A percentile compares a stretch with the other conserved stretches of the same genome.
Evolutionary conservation across 2,329 filamentous ascomycete genomes (phyloP).

Genomic region (Sporothrix inflata): DNA sequence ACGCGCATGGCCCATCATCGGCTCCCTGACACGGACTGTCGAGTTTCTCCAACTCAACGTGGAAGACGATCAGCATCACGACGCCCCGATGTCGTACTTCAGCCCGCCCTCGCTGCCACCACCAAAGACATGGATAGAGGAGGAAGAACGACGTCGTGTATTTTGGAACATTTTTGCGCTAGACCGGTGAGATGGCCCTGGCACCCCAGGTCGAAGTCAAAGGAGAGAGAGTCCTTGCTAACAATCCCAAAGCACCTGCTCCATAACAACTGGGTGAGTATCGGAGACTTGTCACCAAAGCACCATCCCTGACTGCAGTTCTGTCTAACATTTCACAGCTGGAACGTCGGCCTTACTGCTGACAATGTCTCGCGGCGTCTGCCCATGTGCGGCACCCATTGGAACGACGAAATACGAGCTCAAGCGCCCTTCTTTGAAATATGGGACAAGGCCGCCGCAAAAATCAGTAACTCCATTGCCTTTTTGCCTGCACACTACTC

Average conservation of each 20-base stretch:
- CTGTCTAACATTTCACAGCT: neutral
- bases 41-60: slow-evolving; percentile 17
- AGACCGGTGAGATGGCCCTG: neutral
- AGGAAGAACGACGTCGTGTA: neutral
- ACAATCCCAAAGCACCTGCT: neutral
- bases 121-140: slow-evolving; percentile 4
- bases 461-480: slow-evolving; percentile 8
- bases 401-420: neutral
- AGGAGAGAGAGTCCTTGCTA: neutral
- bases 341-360: slow-evolving; percentile 1
- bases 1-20: slow-evolving; percentile 8
- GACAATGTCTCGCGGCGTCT: neutral
- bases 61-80: neutral
- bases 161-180: slow-evolving; percentile 16
- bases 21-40: slow-evolving; percentile 1
- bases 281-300: neutral
- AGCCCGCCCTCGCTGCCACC: neutral
- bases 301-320: neutral
- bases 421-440: slow-evolving; percentile 2
- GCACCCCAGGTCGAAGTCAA: neutral
- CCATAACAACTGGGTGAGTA: slow-evolving; percentile 12
- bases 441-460: slow-evolving; percentile 11
- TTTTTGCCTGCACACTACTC: slow-evolving; percentile 5
- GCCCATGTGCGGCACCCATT: slow-evolving; percentile 5
- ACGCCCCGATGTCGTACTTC: neutral